Base-by-base conservation (phyloP, 495 filamentous ascomycete species). In the Chaetomidium leptoderma region DNA sequence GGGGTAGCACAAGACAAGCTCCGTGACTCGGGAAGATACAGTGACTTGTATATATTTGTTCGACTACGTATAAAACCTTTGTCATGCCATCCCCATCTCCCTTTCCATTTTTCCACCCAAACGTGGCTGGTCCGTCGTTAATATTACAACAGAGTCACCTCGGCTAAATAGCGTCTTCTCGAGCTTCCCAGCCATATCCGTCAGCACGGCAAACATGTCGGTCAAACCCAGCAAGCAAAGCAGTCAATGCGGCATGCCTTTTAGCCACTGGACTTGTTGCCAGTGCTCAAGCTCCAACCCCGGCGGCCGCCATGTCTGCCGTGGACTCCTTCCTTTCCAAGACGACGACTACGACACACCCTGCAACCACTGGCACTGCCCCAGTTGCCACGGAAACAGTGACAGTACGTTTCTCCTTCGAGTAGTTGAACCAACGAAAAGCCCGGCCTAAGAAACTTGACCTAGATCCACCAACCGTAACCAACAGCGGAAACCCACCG, bases 21-120 rank as follows among this genome's bases (percentile, higher is more conserved):
- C 39, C 3, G 17, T 55, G 52, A 55, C 52, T 44, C 52, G 52
- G 52, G 19, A 44, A 36, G 40, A 23, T 17, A 55, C 52, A 55
- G 39, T 27, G 17, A 9, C 24, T 9, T 40, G 24, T 17, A 21
- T 42, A 42, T 17, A 30, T 13, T 23, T 53, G 23, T 39, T 42
- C 19, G 14, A 13, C 30, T 27, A 45, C 13, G n/a, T 23, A 43
- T 44, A 55, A 45, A 44, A 45, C 9, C 17, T 43, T 24, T 55
- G 11, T 52, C 13, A 1, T 27, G n/a, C 4, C 16, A 7, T 14
- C 11, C 10, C 6, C 13, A 24, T 40, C 32, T 10, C 19, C 4
- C 30, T 23, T 13, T 30, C 24, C 2, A 11, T 23, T 35, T 21
- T 13, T 19, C 17, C 21, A 21, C n/a, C n/a, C n/a, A n/a, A n/a